A percentile compares a stretch with the other conserved stretches of the same genome.
phyloP scores from a whole-genome alignment of 176 grass and related monocot genomes.

The Hyparrhenia diplandra region DNA sequence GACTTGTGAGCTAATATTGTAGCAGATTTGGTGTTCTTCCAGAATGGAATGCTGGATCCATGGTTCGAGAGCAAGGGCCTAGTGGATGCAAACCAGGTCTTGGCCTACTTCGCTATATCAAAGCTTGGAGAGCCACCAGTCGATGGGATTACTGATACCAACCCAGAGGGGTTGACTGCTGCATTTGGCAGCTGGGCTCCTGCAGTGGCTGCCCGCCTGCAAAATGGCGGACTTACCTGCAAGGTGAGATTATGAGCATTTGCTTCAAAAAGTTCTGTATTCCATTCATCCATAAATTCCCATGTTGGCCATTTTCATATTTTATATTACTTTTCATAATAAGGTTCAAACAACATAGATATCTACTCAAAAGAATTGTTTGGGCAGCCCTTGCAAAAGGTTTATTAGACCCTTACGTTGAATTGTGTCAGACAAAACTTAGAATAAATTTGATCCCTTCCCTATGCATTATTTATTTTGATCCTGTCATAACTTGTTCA shows the following conservation, averaged over 20 bases:
- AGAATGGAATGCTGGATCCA: constrained; percentile 98
- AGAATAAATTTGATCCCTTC: not conserved
- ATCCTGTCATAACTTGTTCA: not conserved
- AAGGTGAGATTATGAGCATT: constrained; percentile 43
- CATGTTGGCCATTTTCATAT: not conserved
- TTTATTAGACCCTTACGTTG: not conserved
- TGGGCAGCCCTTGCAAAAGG: not conserved
- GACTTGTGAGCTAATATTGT: constrained; percentile 35
- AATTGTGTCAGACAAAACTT: not conserved
- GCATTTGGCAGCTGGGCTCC: constrained; percentile 83
- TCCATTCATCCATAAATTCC: not conserved
- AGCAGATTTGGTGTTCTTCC: constrained; percentile 98
- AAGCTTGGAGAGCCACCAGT: constrained; percentile 80
- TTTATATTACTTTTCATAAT: not conserved
- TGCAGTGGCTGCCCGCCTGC: constrained; percentile 56
- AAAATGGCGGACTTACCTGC: constrained; percentile 77
- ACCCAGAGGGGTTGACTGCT: constrained; percentile 79
- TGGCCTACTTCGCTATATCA: constrained; percentile 88
- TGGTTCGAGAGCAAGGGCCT: constrained; percentile 92
- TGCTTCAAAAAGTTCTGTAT: not conserved
- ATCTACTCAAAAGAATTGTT: not conserved
- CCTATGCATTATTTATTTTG: not conserved
- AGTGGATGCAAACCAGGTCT: constrained; percentile 71
- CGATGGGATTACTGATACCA: constrained; percentile 92
- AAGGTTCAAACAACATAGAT: not conserved